These are phyloP conservation scores for Hanseniaspora occidentalis DNA, from an alignment of 805 yeast species.

Conservation along the genomic window DNA sequence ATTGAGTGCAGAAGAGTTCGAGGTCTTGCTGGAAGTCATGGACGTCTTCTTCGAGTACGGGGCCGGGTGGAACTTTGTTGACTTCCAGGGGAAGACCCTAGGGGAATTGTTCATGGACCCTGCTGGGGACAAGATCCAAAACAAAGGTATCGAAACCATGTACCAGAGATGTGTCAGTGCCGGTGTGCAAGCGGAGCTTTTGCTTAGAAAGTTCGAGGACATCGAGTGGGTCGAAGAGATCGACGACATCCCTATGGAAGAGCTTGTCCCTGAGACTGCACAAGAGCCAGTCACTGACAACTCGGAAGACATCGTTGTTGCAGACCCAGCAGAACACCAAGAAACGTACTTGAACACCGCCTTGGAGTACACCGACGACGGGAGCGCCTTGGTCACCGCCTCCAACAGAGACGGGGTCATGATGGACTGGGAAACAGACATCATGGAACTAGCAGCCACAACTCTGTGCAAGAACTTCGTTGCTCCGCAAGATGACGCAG, in stretches of 20 bases:
- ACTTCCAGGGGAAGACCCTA: constrained; percentile 62
- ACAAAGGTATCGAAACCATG: constrained; percentile 23
- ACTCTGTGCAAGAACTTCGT: constrained; percentile 42
- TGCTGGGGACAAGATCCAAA: constrained; percentile 23
- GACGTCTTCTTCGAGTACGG: constrained; percentile 66
- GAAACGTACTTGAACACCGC: constrained; percentile 50
- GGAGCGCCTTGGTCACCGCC: constrained; percentile 54
- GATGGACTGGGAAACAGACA: constrained; percentile 91
- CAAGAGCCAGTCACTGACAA: constrained; percentile 13
- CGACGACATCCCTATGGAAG: constrained; percentile 25
- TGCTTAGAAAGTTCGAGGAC: constrained; percentile 55
- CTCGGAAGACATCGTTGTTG: constrained; percentile 15
- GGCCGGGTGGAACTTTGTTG: constrained; percentile 83
- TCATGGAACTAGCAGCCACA: constrained; percentile 74
- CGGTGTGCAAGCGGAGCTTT: constrained; percentile 80
- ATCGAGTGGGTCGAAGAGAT: constrained; percentile 42
- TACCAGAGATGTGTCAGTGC: constrained; percentile 53
- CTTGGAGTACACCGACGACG: constrained; percentile 47
- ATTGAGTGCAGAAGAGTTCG: constrained; percentile 28
- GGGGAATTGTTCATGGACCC: constrained; percentile 53
- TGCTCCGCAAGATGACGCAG: constrained; percentile 15
- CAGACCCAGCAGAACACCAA: constrained; percentile 56
- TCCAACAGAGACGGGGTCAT: constrained; percentile 79
- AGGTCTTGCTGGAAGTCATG: constrained; percentile 41
- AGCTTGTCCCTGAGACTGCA: constrained; percentile 5